Evolutionary conservation across 306 rosid genomes (phyloP).

Genomic region (Rubus parviflorus): DNA sequence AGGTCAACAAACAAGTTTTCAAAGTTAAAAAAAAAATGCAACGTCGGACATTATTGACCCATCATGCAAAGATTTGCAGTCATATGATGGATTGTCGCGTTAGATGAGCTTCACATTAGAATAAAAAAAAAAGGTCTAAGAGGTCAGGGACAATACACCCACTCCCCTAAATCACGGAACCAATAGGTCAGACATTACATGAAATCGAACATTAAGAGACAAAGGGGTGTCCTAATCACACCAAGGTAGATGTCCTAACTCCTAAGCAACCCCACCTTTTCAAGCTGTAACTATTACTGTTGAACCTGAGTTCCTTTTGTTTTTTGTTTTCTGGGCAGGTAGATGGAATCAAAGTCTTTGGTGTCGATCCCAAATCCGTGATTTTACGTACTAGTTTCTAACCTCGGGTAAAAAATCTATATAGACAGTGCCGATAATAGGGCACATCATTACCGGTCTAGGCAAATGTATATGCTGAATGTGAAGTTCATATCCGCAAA

Average conservation of each 20-base stretch:
- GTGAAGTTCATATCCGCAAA: not conserved
- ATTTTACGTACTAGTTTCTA: not conserved
- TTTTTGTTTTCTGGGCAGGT: conserved; percentile 1
- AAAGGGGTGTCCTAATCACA: not conserved
- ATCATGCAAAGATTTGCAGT: not conserved
- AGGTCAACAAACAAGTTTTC: not conserved
- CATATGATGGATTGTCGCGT: not conserved
- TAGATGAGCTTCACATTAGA: not conserved
- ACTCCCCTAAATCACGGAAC: conserved; percentile 12
- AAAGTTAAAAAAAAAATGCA: not conserved
- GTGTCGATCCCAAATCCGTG: not conserved
- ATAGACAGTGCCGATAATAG: not conserved
- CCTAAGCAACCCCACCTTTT: not conserved
- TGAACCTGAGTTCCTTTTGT: not conserved
- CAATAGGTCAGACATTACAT: not conserved
- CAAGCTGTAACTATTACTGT: conserved; percentile 1
- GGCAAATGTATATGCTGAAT: not conserved
- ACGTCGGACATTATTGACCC: not conserved
- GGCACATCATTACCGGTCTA: not conserved
- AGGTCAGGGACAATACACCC: conserved; percentile 13
- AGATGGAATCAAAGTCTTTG: conserved; percentile 11
- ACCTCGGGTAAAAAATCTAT: not conserved
- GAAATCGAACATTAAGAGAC: not conserved
- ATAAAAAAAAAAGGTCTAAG: not conserved
- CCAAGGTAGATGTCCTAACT: too few species aligned